Evolutionary conservation across 2,329 filamentous ascomycete genomes (phyloP).

Genomic region (Ploettnerulaceae sp.): DNA sequence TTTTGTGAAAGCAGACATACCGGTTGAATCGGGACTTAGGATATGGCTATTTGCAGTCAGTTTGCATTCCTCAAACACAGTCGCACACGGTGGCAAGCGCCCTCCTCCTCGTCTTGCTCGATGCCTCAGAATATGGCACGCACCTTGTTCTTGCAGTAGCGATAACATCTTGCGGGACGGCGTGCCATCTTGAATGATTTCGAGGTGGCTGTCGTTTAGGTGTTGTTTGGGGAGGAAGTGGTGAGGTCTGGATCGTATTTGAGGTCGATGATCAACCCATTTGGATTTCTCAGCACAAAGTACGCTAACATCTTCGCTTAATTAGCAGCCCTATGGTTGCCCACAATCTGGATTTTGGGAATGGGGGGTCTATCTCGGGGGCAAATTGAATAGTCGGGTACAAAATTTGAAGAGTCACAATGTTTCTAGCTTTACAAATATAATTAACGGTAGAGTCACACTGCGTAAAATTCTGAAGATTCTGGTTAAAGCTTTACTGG

Average conservation of each 20-base stretch:
- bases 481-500: too few relatives aligned
- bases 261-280: conserved; percentile 1
- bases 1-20: conserved; percentile 82
- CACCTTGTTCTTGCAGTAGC: conserved; percentile 99
- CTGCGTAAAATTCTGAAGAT: too few relatives aligned
- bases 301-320: conserved; percentile 8
- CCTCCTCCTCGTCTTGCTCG: conserved; percentile 8
- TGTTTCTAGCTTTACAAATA: too few relatives aligned
- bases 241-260: conserved; percentile 11
- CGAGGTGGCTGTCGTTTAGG: conserved; percentile 44
- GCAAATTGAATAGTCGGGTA: conserved; percentile 6
- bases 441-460: too few relatives aligned
- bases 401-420: conserved; percentile 11
- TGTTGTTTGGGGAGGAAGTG: conserved; percentile 24
- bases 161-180: conserved; percentile 98
- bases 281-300: conserved; percentile 16
- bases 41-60: conserved; percentile 64
- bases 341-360: conserved; percentile 13
- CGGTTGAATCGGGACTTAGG: conserved; percentile 99
- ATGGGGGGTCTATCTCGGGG: not conserved
- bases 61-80: not conserved
- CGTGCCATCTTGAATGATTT: conserved; percentile 92
- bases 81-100: conserved; percentile 12
- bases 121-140: conserved; percentile 37
- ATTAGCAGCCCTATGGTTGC: conserved; percentile 1